Conservation (phyloP, 495 filamentous ascomycete genomes). For the Podospora fimiseda region DNA sequence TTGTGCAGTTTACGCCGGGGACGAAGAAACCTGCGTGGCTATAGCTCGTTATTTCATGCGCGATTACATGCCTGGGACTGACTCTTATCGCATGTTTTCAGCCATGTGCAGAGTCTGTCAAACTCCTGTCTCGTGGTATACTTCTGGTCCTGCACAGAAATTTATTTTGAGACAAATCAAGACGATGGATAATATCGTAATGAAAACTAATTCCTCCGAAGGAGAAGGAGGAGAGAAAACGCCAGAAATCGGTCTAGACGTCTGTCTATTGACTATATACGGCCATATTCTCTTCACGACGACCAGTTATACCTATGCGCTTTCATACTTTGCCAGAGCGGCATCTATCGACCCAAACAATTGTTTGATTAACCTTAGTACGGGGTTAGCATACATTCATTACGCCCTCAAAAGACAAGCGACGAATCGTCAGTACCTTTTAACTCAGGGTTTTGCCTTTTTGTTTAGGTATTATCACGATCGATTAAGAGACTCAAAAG, state of each 20-base stretch:
- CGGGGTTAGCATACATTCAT: slow-evolving; percentile 73
- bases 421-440: slow-evolving; percentile 79
- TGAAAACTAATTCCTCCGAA: slow-evolving; percentile 4
- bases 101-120: slow-evolving; percentile 61
- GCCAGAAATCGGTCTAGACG: slow-evolving; percentile 34
- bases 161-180: slow-evolving; percentile 87
- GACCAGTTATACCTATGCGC: slow-evolving; percentile 69
- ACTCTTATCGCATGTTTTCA: slow-evolving; percentile 75
- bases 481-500: slow-evolving; percentile 27
- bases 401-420: slow-evolving; percentile 80
- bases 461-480: slow-evolving; percentile 67
- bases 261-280: slow-evolving; percentile 76
- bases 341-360: slow-evolving; percentile 72
- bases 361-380: slow-evolving; percentile 64
- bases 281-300: slow-evolving; percentile 78
- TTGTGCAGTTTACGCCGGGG: slow-evolving; percentile 72
- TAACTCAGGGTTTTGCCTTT: slow-evolving; percentile 79
- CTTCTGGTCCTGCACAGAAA: slow-evolving; percentile 64
- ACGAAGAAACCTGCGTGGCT: slow-evolving; percentile 69
- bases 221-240: too few species aligned
- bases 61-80: slow-evolving; percentile 74
- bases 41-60: slow-evolving; percentile 76
- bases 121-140: slow-evolving; percentile 53
- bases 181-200: slow-evolving; percentile 60
- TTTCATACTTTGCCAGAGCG: slow-evolving; percentile 87